Conservation (phyloP, 495 filamentous ascomycete genomes). For the Aspergillus sclerotioniger region DNA sequence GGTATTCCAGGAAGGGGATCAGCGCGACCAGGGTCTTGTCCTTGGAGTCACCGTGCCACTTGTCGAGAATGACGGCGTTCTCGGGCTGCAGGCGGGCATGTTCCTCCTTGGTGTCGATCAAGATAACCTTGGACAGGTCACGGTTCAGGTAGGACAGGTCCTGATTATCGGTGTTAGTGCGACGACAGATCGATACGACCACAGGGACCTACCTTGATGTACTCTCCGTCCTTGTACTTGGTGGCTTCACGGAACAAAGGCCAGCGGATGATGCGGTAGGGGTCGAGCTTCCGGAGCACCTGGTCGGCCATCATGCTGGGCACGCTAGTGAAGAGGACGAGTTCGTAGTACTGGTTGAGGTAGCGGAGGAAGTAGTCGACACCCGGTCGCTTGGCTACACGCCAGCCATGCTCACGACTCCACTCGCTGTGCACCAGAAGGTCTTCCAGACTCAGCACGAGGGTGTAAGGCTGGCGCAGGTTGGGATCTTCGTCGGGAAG, state of each 20-base stretch:
- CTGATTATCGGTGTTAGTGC: constrained; percentile 37
- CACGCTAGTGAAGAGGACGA: constrained; percentile 90
- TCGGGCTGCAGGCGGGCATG: constrained; percentile 85
- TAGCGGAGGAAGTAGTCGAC: constrained; percentile 97
- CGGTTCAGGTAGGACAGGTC: constrained; percentile 96
- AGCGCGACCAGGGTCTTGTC: constrained; percentile 82
- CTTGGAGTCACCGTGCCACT: constrained; percentile 79
- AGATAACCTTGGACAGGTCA: constrained; percentile 87
- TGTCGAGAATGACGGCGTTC: constrained; percentile 87
- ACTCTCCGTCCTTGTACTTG: constrained; percentile 89
- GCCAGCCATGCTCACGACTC: constrained; percentile 91
- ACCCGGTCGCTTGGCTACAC: constrained; percentile 90
- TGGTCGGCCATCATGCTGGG: constrained; percentile 80
- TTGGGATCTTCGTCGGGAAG: constrained; percentile 83
- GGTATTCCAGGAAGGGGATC: constrained; percentile 94
- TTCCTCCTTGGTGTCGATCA: constrained; percentile 79
- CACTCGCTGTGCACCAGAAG: constrained; percentile 91
- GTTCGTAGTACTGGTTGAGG: constrained; percentile 93
- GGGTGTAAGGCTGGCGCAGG: constrained; percentile 83
- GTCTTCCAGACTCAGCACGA: constrained; percentile 91
- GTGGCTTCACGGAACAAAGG: constrained; percentile 93
- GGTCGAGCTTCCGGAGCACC: constrained; percentile 88
- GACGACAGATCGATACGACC: background rate
- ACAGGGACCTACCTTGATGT: constrained; percentile 74
- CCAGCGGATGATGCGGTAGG: constrained; percentile 95